Base-by-base conservation (phyloP, 345 rosid species). In the Cardamine resedifolia region DNA sequence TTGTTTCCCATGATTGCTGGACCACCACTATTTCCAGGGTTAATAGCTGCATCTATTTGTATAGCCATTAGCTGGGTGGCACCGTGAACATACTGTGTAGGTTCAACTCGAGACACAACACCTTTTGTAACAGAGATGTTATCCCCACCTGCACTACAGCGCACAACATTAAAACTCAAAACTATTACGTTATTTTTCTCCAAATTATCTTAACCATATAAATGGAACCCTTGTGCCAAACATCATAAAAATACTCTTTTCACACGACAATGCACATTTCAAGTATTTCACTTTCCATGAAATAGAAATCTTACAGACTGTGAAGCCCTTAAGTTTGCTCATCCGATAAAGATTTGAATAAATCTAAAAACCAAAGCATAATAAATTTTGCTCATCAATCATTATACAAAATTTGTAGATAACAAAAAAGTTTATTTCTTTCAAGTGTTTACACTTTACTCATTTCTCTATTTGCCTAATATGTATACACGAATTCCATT, bases 121-220 rank as follows among this genome's bases (percentile, higher is more conserved):
- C 98, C 98, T 74, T 87, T 90, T n/a, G 98, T 93, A 44, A 93
- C 85, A n/a, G 93, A 90, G 65, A 93, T 93, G 77, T 88, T 93
- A 76, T 93, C 96, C 43, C 97, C 98, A 53, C 94, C 94, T 91
- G 82, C 77, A 78, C 36, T 55, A 59, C 68, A 44, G 21, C 21
- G 73, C 88, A 49, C 79, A 75, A 85, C 89, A 91, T 33, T 60
- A 83, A 87, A 44, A 36, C 27, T 14, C n/a, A 43, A 52, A 44
- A 5, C 23, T 31, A 50, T 7, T 10, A 18, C 52, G 3, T 9
- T 4, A 11, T 30, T 56, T 11, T 20, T 39, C n/a, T n/a, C n/a
- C n/a, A n/a, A n/a, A n/a, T n/a, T n/a, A n/a, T n/a, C n/a, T n/a
- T n/a, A n/a, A n/a, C 11, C 6, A 58, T 4, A 27, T 3, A 45